Conservation (phyloP, 805 yeast genomes). For the Brettanomyces anomalus region DNA sequence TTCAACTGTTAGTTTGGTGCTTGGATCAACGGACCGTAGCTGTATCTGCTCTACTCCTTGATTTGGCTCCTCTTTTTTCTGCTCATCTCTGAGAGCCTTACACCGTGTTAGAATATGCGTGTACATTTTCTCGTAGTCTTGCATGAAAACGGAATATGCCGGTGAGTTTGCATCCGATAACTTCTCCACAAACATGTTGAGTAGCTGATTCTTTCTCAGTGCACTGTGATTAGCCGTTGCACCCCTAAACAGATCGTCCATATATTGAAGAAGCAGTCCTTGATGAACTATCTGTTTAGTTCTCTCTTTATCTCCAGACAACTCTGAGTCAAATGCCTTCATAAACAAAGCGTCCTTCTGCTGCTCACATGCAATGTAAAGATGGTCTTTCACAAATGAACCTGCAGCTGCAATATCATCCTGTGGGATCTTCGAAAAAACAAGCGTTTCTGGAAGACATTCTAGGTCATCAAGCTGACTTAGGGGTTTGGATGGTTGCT, state of each 20-base stretch:
- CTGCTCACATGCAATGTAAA: slow-evolving; percentile 64
- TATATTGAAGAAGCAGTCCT: slow-evolving; percentile 68
- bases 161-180: slow-evolving; percentile 39
- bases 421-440: slow-evolving; percentile 50
- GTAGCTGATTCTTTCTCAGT: slow-evolving; percentile 35
- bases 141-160: slow-evolving; percentile 59
- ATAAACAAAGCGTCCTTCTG: slow-evolving; percentile 90
- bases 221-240: slow-evolving; percentile 13
- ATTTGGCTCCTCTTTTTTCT: slow-evolving; percentile 23
- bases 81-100: slow-evolving; percentile 50
- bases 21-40: slow-evolving; percentile 79
- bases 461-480: slow-evolving; percentile 39
- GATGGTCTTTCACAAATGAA: slow-evolving; percentile 45
- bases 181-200: slow-evolving; percentile 58
- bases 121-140: slow-evolving; percentile 67
- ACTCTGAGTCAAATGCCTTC: slow-evolving; percentile 82
- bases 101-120: slow-evolving; percentile 73
- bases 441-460: slow-evolving; percentile 53
- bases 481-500: slow-evolving; percentile 24
- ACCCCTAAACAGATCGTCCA: slow-evolving; percentile 23
- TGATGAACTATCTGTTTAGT: slow-evolving; percentile 71
- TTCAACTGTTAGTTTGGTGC: slow-evolving; percentile 60
- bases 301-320: slow-evolving; percentile 44
- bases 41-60: slow-evolving; percentile 79
- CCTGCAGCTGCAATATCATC: slow-evolving; percentile 42